phyloP scores from a whole-genome alignment of 768 basidiomycete genomes.

The Suillus luteus region DNA sequence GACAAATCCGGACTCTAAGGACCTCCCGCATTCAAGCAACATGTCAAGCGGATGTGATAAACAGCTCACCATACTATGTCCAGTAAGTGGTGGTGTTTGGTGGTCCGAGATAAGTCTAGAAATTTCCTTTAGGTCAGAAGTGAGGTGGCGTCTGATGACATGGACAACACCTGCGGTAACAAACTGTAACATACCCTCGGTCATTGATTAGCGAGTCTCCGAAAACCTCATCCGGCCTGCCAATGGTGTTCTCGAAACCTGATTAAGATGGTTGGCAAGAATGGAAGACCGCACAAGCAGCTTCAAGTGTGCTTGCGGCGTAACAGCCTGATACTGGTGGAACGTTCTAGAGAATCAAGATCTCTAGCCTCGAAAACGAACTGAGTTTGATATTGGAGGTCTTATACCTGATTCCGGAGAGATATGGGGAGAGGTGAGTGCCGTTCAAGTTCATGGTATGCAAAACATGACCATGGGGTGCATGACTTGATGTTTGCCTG shows the following conservation, averaged over 20 bases:
- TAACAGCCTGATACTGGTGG: not conserved
- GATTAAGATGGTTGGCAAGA: not conserved
- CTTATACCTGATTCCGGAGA: not conserved
- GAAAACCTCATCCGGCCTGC: not conserved
- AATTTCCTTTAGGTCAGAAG: not conserved
- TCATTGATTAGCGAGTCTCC: not conserved
- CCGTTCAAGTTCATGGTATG: not conserved
- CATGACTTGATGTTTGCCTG: not conserved
- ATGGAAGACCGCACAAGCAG: not conserved
- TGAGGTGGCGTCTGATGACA: not conserved
- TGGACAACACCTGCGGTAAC: not conserved
- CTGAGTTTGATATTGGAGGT: not conserved
- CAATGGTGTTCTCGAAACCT: not conserved
- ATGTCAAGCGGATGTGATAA: slow-evolving; percentile 45
- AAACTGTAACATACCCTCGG: not conserved
- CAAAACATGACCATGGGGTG: not conserved
- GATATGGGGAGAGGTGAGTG: not conserved
- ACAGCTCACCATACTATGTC: slow-evolving; percentile 41
- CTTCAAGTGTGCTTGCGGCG: not conserved
- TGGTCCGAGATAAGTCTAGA: not conserved
- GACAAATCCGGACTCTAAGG: slow-evolving; percentile 44
- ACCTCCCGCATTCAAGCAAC: slow-evolving; percentile 37
- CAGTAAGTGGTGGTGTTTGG: not conserved
- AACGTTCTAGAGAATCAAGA: not conserved
- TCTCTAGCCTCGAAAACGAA: not conserved